Conservation (phyloP, 2,329 filamentous ascomycete genomes). For the Alternaria burnsii region DNA sequence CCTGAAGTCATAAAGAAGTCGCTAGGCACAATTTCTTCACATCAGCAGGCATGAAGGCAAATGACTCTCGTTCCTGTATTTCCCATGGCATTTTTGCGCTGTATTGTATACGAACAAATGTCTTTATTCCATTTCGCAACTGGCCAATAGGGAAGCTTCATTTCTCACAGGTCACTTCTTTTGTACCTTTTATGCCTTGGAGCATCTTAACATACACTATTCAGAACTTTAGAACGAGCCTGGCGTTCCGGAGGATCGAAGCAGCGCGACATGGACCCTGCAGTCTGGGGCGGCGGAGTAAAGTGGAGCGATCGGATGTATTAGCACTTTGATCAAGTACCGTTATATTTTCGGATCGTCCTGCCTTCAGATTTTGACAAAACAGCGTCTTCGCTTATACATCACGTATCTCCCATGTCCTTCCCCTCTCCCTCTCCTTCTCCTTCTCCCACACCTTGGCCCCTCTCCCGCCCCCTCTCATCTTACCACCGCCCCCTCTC, state of each 20-base stretch:
- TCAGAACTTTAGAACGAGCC: slow-evolving; percentile 32
- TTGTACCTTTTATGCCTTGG: slow-evolving; percentile 32
- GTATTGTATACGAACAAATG: slow-evolving; percentile 32
- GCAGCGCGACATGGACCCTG: slow-evolving; percentile 3
- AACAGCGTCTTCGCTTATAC: no score
- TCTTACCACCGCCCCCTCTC: neutral
- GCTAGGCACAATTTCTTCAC: slow-evolving; percentile 3
- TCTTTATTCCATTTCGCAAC: slow-evolving; percentile 5
- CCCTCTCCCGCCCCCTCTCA: neutral
- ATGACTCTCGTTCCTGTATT: slow-evolving; percentile 21
- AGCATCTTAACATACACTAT: slow-evolving; percentile 24
- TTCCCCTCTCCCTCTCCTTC: slow-evolving; percentile 14
- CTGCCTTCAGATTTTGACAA: neutral
- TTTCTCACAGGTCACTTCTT: slow-evolving; percentile 27
- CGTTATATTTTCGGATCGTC: neutral
- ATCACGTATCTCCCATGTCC: slow-evolving; percentile 16
- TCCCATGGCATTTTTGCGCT: slow-evolving; percentile 16
- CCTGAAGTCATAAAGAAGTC: slow-evolving; percentile 62
- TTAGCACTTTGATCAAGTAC: slow-evolving; percentile 10
- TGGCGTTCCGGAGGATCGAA: slow-evolving; percentile 26
- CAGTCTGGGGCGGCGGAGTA: slow-evolving; percentile 13
- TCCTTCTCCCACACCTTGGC: slow-evolving; percentile 20
- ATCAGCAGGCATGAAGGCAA: slow-evolving; percentile 21
- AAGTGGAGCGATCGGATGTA: slow-evolving; percentile 8
- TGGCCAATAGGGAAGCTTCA: slow-evolving; percentile 18